Evolutionary conservation across 148 eudicot genomes (phyloP).

Genomic region (Agrostemma githago): DNA sequence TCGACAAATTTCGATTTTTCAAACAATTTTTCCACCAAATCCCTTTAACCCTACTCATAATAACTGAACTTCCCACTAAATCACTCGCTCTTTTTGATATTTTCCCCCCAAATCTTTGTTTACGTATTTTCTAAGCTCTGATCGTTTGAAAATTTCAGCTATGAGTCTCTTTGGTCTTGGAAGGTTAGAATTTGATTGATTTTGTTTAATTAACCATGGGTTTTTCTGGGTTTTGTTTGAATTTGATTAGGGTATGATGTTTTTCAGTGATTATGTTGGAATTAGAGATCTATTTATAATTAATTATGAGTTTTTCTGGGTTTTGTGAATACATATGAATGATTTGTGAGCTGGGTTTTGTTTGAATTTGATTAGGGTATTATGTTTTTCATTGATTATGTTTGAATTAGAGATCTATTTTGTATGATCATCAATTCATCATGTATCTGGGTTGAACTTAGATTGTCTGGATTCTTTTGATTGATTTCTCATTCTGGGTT

Average conservation of each 20-base stretch:
- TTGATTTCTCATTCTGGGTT: constrained; percentile 8
- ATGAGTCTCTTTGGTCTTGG: constrained; percentile 96
- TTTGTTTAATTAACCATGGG: neutral
- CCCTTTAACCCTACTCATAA: constrained; percentile 5
- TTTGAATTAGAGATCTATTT: constrained; percentile 4
- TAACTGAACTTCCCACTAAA: constrained; percentile 12
- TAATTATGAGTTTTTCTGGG: neutral
- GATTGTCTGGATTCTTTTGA: constrained; percentile 7
- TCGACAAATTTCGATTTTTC: neutral
- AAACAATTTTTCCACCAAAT: neutral
- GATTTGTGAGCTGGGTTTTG: constrained; percentile 17
- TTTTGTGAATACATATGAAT: constrained; percentile 8
- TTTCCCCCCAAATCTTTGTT: no score
- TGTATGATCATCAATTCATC: constrained; percentile 6
- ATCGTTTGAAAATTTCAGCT: constrained; percentile 11
- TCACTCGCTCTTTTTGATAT: neutral
- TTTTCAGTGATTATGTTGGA: no score
- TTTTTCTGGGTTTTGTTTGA: constrained; percentile 6
- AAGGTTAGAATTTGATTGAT: constrained; percentile 34
- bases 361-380: constrained; percentile 21
- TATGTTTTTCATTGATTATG: neutral
- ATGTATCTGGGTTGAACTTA: neutral
- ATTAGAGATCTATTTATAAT: neutral
- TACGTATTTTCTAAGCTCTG: neutral
- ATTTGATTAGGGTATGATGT: no score